A percentile compares a stretch with the other conserved stretches of the same genome.
Evolutionary conservation across 192 early-diverging fungal genomes (phyloP).

Genomic region (Phlyctochytrium planicorne): DNA sequence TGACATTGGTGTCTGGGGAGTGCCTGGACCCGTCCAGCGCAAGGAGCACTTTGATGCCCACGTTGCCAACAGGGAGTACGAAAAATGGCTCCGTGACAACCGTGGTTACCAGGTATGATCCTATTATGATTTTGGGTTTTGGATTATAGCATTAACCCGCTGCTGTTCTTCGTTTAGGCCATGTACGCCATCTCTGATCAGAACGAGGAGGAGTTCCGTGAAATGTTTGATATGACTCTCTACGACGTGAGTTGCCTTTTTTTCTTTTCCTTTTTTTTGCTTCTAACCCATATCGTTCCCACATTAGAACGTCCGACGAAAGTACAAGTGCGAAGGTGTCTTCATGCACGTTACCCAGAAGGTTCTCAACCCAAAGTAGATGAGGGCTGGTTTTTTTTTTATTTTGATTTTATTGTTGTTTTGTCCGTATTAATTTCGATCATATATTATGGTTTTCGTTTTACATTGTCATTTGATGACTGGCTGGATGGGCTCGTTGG

Average conservation of each 20-base stretch:
- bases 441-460: too few species aligned
- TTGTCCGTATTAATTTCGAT: too few species aligned
- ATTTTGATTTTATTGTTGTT: not conserved
- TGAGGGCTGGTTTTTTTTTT: not conserved
- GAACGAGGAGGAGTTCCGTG: conserved; percentile 33
- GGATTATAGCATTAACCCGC: not conserved
- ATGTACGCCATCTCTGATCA: conserved; percentile 37
- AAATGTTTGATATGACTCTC: conserved; percentile 43
- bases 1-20: conserved; percentile 44
- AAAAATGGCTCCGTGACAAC: conserved; percentile 27
- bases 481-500: too few species aligned
- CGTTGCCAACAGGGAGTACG: conserved; percentile 25
- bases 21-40: conserved; percentile 22
- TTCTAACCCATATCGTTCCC: not conserved
- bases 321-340: conserved; percentile 30
- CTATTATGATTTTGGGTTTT: not conserved
- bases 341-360: conserved; percentile 32
- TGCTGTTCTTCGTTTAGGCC: too few species aligned
- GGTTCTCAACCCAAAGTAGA: conserved; percentile 15
- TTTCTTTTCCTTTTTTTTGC: not conserved
- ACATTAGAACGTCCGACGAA: conserved; percentile 19
- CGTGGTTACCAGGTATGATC: conserved; percentile 19
- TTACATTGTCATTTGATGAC: too few species aligned
- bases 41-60: conserved; percentile 28
- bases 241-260: conserved; percentile 26